Conservation (phyloP, 768 basidiomycete species). For the Mycena galopus region DNA sequence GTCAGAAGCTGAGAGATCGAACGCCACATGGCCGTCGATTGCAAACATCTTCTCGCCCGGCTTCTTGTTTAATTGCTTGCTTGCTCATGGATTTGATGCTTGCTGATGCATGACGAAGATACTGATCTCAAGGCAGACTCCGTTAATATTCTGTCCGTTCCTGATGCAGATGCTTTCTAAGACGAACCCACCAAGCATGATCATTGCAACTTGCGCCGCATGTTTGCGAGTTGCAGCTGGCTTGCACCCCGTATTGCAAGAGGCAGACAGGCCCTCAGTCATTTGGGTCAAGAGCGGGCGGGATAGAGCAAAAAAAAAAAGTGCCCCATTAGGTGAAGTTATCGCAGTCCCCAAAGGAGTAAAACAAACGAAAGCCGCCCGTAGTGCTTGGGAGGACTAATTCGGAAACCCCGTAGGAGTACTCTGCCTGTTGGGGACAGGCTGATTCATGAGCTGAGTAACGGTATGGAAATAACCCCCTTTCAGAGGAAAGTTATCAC, state of each 20-base stretch:
- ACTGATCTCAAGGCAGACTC: neutral
- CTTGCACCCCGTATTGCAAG: constrained; percentile 3
- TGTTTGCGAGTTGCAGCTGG: constrained; percentile 15
- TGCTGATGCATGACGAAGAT: neutral
- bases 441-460: constrained; percentile 22
- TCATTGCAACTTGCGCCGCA: no score
- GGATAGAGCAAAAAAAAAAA: constrained; percentile 1
- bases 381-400: neutral
- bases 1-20: constrained; percentile 10
- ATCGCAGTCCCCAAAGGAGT: neutral
- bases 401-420: neutral
- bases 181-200: constrained; percentile 1
- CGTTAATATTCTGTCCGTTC: constrained; percentile 8
- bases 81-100: no score
- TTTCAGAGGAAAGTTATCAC: no score
- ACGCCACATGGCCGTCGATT: no score
- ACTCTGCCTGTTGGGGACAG: no score
- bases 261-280: constrained; percentile 13
- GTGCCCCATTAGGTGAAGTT: constrained; percentile 12
- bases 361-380: constrained; percentile 8
- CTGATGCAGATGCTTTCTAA: neutral
- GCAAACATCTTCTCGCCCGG: no score
- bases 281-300: no score
- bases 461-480: no score
- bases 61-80: no score